These are phyloP conservation scores for Mycena indigotica DNA, from an alignment of 768 basidiomycete species.

Conservation along the genomic window DNA sequence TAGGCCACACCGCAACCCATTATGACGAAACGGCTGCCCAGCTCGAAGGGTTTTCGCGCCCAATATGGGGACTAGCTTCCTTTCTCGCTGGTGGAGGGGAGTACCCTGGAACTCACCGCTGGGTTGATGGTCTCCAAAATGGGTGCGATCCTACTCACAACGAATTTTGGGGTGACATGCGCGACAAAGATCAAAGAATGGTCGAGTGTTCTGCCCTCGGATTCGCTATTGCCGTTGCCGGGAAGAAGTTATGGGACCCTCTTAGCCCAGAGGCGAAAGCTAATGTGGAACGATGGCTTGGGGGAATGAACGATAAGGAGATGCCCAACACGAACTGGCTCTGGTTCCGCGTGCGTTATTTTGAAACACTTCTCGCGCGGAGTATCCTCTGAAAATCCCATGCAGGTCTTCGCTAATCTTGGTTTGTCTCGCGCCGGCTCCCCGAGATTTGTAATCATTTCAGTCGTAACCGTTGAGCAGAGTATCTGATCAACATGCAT, in stretches of 20 bases:
- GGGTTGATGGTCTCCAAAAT: conserved; percentile 65
- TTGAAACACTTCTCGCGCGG: not conserved
- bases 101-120: conserved; percentile 60
- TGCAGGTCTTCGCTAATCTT: conserved; percentile 73
- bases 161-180: conserved; percentile 79
- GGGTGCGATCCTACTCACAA: conserved; percentile 67
- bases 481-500: too few species aligned
- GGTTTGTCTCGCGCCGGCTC: conserved; percentile 67
- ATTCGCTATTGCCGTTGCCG: conserved; percentile 67
- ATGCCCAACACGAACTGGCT: conserved; percentile 87
- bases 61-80: conserved; percentile 74
- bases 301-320: conserved; percentile 78
- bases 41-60: conserved; percentile 75
- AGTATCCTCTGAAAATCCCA: not conserved
- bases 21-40: conserved; percentile 74
- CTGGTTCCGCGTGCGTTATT: conserved; percentile 66
- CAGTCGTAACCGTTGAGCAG: too few species aligned
- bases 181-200: conserved; percentile 78
- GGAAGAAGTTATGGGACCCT: conserved; percentile 65
- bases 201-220: conserved; percentile 80
- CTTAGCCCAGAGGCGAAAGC: conserved; percentile 54
- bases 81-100: conserved; percentile 64
- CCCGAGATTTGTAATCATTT: conserved; percentile 49
- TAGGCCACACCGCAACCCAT: conserved; percentile 71
- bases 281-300: conserved; percentile 67